Evolutionary conservation across 208 protist genomes (phyloP).

Genomic region (Trypanosoma avium): DNA sequence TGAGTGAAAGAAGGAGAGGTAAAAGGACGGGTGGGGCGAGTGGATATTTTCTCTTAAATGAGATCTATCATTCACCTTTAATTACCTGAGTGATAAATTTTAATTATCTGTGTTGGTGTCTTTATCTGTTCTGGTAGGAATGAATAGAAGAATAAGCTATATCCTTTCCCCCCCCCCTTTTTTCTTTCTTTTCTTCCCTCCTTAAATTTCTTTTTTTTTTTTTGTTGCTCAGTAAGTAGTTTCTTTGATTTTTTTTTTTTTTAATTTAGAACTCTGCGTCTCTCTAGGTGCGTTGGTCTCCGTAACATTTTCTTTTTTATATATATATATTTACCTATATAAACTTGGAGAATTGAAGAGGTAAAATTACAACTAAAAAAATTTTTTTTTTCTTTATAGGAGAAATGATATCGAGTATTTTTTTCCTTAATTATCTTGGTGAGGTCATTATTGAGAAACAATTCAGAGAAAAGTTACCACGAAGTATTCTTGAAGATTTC

Average conservation of each 20-base stretch:
- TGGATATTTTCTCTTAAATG: too few species aligned
- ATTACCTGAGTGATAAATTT: too few species aligned
- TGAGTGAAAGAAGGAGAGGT: too few species aligned
- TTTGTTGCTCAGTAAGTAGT: background rate
- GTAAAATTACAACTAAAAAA: too few species aligned
- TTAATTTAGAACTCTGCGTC: too few species aligned
- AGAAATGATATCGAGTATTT: slow-evolving; percentile 69
- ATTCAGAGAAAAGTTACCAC: slow-evolving; percentile 69
- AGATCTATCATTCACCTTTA: too few species aligned
- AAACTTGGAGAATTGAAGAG: background rate
- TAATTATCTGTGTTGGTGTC: slow-evolving; percentile 5
- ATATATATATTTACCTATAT: too few species aligned
- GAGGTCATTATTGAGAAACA: slow-evolving; percentile 91
- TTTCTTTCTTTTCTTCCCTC: slow-evolving; percentile 22
- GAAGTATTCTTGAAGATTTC: slow-evolving; percentile 67
- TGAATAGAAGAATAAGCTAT: too few species aligned
- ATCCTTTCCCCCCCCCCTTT: background rate
- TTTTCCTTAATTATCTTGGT: slow-evolving; percentile 70
- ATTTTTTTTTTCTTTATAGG: background rate
- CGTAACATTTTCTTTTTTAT: too few species aligned
- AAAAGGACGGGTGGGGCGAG: too few species aligned
- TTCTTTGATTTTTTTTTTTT: too few species aligned
- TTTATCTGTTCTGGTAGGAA: slow-evolving; percentile 15
- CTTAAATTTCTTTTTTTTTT: slow-evolving; percentile 12
- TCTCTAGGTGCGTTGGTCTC: too few species aligned